Evolutionary conservation across 139 green algal species (phyloP), one percentile per base, ranked within the genome.

Genomic region (Chlamydomonas schloesseri): DNA sequence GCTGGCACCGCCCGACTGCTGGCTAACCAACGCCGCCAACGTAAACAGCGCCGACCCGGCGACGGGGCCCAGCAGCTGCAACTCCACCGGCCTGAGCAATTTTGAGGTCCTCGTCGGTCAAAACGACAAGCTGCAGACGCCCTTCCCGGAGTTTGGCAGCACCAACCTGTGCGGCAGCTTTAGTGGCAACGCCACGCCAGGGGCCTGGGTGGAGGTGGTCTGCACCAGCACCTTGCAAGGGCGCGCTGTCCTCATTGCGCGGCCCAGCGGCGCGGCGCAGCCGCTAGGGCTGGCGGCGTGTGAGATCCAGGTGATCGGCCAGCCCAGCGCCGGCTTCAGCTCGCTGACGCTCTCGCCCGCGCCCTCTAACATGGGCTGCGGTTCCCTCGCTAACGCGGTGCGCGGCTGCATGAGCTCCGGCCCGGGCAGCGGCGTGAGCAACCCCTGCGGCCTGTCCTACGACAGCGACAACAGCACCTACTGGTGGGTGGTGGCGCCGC

Each of bases 1-100:
- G 14, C 67, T 73, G 67, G 67, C 67, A 2, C 67, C 67, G 31
- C 31, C 67, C 67, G 67, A 73, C 67, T 73, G 67, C 67, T 73
- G 31, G 31, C 67, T 73, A 8, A 28, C n/a, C 67, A 46, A 73
- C 67, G 67, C 67, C 13, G 67, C 67, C 67, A 2, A 50, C 31
- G 13, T n/a, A 4, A 31, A 46, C 14, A 21, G 20, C 18, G 55
- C 20, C 55, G 55, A 64, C 55, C 55, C 55, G 8, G 21, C 20
- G 8, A 23, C 21, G 2, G 55, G 55, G 8, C 55, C 55, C 18
- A 4, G 20, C 55, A 26, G 21, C 21, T 64, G 55, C 55, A 26
- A 6, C 55, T 64, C 55, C 20, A 64, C 55, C 20, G 55, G 55
- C 55, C 20, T 64, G 5, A 10, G 8, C 55, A 15, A 64, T 10